Evolutionary conservation across 164 flowering plant species (phyloP).

Genomic region (Taxillus chinensis): DNA sequence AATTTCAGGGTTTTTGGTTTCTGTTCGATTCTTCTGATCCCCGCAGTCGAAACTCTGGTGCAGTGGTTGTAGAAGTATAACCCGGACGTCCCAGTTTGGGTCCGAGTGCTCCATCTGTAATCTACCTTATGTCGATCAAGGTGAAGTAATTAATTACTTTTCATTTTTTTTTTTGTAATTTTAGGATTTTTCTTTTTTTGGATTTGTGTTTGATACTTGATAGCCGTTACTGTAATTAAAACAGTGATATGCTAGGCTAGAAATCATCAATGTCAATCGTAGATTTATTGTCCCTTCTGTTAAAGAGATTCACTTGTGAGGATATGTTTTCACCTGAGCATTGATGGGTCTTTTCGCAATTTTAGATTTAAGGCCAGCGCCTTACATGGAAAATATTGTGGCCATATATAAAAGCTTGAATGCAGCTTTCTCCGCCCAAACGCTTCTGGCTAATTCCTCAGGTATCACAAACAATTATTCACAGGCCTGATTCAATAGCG

Average conservation of each 20-base stretch:
- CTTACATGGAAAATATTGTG: slow-evolving; percentile 41
- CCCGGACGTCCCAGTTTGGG: slow-evolving; percentile 11
- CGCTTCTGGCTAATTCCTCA: slow-evolving; percentile 15
- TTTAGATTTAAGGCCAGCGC: slow-evolving; percentile 39
- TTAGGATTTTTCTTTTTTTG: not conserved
- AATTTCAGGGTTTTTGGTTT: not conserved
- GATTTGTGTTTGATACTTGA: not conserved
- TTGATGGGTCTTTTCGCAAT: not conserved
- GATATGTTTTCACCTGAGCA: not conserved
- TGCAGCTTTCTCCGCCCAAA: slow-evolving; percentile 27
- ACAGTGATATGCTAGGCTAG: not conserved
- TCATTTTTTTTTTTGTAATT: not conserved
- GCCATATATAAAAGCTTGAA: slow-evolving; percentile 40
- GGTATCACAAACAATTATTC: slow-evolving; percentile 13
- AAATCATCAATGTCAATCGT: no score
- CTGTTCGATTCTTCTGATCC: slow-evolving; percentile 4
- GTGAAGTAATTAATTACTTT: slow-evolving; percentile 10
- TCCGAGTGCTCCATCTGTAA: slow-evolving; percentile 42
- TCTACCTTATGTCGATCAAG: slow-evolving; percentile 19
- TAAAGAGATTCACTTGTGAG: not conserved
- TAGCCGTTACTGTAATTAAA: not conserved
- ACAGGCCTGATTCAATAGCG: not conserved
- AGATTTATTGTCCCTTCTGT: not conserved
- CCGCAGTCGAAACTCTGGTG: not conserved
- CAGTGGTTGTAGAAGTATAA: slow-evolving; percentile 35